These are phyloP conservation scores for Geotrichum bryndzae DNA, from an alignment of 1,139 yeast species.

Conservation along the genomic window DNA sequence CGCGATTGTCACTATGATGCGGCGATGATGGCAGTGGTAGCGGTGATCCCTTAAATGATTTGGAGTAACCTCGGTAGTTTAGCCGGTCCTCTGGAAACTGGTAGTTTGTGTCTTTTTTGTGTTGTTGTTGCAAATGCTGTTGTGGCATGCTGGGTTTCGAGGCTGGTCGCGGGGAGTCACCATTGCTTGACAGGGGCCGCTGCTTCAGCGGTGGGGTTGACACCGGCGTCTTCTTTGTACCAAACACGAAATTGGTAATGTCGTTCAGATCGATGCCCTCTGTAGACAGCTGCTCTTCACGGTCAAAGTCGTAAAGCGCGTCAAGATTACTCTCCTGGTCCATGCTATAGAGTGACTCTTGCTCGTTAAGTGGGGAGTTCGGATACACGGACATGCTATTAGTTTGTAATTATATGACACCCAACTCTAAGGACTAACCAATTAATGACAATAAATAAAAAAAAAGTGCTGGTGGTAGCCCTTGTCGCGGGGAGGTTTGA, in stretches of 20 bases:
- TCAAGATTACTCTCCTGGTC: background rate
- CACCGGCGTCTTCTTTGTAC: background rate
- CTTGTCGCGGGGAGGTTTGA: background rate
- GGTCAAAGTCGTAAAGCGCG: background rate
- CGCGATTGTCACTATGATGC: background rate
- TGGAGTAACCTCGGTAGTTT: background rate
- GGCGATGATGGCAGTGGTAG: background rate
- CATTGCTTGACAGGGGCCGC: background rate
- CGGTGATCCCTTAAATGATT: background rate
- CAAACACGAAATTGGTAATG: constrained; percentile 6
- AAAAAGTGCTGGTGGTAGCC: background rate
- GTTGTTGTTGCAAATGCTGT: background rate
- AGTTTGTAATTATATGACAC: background rate
- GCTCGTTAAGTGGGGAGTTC: background rate
- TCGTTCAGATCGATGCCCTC: constrained; percentile 2
- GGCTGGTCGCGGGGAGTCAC: background rate
- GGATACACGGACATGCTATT: background rate
- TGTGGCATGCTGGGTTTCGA: background rate
- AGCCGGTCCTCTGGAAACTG: background rate
- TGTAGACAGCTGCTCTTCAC: constrained; percentile 1
- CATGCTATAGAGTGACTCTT: background rate
- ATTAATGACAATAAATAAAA: background rate
- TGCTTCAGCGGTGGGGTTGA: background rate
- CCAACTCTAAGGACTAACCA: background rate
- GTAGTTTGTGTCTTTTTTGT: background rate